Percentiles rank a stretch among this genome's conserved stretches.
Evolutionary conservation across 345 rosid species (phyloP).

Genomic region (Leavenworthia alabamica): DNA sequence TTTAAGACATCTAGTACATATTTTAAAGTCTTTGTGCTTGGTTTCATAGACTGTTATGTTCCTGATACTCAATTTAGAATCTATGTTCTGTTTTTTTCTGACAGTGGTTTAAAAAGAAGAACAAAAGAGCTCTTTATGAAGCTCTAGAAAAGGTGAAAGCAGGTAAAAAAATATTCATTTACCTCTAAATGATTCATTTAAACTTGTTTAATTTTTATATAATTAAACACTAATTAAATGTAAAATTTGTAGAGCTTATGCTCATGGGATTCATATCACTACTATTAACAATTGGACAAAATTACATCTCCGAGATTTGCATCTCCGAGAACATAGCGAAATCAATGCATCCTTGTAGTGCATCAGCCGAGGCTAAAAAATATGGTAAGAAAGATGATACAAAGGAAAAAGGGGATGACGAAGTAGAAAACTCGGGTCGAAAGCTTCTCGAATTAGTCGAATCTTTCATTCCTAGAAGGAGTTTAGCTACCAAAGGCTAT

Average conservation of each 20-base stretch:
- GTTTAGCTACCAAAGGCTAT: conserved; percentile 38
- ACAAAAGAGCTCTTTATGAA: conserved; percentile 64
- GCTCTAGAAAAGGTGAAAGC: conserved; percentile 88
- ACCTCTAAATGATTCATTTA: background rate
- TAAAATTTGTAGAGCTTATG: conserved; percentile 66
- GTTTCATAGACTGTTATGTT: too few relatives aligned
- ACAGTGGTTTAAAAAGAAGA: conserved; percentile 67
- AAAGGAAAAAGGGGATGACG: background rate
- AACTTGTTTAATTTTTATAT: background rate
- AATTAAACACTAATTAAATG: background rate
- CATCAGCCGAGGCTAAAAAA: background rate
- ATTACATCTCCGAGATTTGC: conserved; percentile 49
- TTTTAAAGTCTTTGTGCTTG: too few relatives aligned
- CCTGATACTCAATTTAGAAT: too few relatives aligned
- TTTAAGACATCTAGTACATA: too few relatives aligned
- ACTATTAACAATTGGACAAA: conserved; percentile 58
- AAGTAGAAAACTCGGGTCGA: conserved; percentile 36
- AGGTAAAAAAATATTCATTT: conserved; percentile 37
- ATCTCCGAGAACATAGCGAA: conserved; percentile 41
- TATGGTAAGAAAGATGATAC: background rate
- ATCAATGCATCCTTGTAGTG: conserved; percentile 77
- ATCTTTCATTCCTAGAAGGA: conserved; percentile 38
- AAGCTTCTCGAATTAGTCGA: conserved; percentile 38
- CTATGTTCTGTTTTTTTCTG: too few relatives aligned
- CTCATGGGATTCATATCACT: conserved; percentile 80